These are phyloP conservation scores for Verticillium isaacii DNA, from an alignment of 2,329 filamentous ascomycete genomes.

Conservation along the genomic window DNA sequence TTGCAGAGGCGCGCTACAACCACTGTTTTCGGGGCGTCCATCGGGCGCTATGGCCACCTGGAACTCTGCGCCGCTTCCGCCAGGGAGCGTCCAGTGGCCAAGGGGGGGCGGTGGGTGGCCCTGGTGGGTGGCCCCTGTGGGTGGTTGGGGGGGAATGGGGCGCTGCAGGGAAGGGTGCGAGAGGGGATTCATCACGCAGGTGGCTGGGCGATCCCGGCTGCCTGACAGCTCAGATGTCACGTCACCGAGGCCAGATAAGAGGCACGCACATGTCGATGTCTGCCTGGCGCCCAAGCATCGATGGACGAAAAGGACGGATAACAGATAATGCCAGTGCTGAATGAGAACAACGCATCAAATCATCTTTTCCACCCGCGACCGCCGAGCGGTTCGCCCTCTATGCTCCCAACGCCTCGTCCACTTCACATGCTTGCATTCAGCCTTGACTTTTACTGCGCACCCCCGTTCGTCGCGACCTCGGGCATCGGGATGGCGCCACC, in stretches of 20 bases:
- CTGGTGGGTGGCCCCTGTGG: neutral
- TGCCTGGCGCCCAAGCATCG: neutral
- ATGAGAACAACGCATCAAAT: neutral
- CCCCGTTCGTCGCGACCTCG: constrained; percentile 8
- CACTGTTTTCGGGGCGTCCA: neutral
- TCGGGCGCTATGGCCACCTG: neutral
- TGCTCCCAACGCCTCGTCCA: neutral
- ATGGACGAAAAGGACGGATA: too few relatives aligned
- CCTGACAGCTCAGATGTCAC: neutral
- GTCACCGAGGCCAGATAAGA: neutral
- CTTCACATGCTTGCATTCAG: neutral
- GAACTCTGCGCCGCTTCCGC: neutral
- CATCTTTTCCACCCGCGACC: neutral
- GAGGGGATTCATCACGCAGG: neutral
- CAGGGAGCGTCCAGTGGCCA: neutral
- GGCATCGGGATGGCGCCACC: constrained; percentile 66
- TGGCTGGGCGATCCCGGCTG: neutral
- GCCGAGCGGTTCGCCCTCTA: neutral
- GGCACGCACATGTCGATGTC: neutral
- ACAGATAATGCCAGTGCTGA: neutral
- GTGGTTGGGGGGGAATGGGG: neutral
- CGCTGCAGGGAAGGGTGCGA: neutral
- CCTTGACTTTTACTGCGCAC: neutral
- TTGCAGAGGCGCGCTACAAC: constrained; percentile 1
- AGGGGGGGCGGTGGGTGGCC: neutral